A percentile compares a stretch with the other conserved stretches of the same genome.
Evolutionary conservation across 495 filamentous ascomycete species (phyloP).

Genomic region (Evernia prunastri): DNA sequence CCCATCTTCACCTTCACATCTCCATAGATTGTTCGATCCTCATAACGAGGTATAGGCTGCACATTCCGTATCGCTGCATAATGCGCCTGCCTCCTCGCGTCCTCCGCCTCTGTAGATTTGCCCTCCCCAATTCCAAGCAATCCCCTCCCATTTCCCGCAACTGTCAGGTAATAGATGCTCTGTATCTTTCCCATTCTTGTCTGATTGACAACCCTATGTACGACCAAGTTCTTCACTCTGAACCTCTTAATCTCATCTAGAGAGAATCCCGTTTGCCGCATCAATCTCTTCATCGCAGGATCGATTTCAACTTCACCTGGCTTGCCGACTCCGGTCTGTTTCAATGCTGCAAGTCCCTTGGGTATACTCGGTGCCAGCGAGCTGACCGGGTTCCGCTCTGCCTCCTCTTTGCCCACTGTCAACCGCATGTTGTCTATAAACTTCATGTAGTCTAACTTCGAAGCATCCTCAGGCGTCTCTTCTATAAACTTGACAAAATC

Average conservation of each 20-base stretch:
- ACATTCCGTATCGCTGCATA: constrained; percentile 78
- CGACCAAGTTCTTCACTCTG: constrained; percentile 59
- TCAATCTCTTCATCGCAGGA: constrained; percentile 52
- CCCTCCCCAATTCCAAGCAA: constrained; percentile 83
- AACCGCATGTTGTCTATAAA: constrained; percentile 43
- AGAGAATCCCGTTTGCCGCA: constrained; percentile 62
- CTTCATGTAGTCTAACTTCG: constrained; percentile 39
- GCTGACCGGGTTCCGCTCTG: constrained; percentile 42
- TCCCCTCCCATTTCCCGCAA: constrained; percentile 81
- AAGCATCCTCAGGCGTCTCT: constrained; percentile 43
- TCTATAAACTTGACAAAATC: constrained; percentile 53
- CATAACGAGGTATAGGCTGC: constrained; percentile 80
- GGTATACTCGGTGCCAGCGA: constrained; percentile 43
- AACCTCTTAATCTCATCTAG: constrained; percentile 49
- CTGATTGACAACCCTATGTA: constrained; percentile 76
- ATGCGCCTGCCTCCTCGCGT: constrained; percentile 59
- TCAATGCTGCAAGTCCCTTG: constrained; percentile 28
- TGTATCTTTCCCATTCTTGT: constrained; percentile 90
- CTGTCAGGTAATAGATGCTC: constrained; percentile 59
- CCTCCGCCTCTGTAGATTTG: constrained; percentile 65
- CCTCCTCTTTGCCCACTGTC: constrained; percentile 48
- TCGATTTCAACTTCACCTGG: constrained; percentile 36
- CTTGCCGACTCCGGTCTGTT: constrained; percentile 15
- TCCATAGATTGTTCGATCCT: constrained; percentile 84
- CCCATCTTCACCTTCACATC: constrained; percentile 78